Percentiles rank a stretch among this genome's conserved stretches.
These are phyloP conservation scores for Penicillium soppii DNA, from an alignment of 495 filamentous ascomycete genomes.

Conservation along the genomic window DNA sequence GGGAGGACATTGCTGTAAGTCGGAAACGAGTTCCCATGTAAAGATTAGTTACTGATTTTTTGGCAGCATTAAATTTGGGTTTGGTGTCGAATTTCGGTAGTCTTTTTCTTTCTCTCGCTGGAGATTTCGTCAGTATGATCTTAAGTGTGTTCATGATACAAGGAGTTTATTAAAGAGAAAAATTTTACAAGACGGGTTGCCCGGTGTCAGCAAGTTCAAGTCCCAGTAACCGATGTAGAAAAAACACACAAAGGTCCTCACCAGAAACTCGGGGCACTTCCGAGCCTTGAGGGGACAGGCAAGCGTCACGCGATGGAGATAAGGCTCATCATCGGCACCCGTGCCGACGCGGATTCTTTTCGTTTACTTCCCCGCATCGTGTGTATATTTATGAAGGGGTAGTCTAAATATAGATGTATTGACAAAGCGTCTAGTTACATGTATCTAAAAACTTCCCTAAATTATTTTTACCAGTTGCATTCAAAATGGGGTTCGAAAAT, in stretches of 20 bases:
- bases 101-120: background rate
- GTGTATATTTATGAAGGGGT: background rate
- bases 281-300: background rate
- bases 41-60: background rate
- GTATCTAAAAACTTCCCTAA: too few species aligned
- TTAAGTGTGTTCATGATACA: background rate
- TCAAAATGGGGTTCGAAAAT: background rate
- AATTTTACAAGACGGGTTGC: background rate
- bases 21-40: background rate
- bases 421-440: too few species aligned
- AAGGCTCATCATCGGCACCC: background rate
- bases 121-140: background rate
- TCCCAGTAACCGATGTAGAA: background rate
- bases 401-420: too few species aligned
- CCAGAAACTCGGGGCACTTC: background rate
- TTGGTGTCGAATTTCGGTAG: background rate
- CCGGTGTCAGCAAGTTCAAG: background rate
- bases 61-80: slow-evolving; percentile 16
- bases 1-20: slow-evolving; percentile 58
- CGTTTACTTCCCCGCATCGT: slow-evolving; percentile 12
- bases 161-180: background rate
- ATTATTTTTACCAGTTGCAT: background rate
- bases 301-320: background rate
- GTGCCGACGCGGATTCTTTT: slow-evolving; percentile 14
- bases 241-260: background rate